These are phyloP conservation scores for Eucalyptus guilfoylei DNA, from an alignment of 345 rosid species.

Conservation along the genomic window DNA sequence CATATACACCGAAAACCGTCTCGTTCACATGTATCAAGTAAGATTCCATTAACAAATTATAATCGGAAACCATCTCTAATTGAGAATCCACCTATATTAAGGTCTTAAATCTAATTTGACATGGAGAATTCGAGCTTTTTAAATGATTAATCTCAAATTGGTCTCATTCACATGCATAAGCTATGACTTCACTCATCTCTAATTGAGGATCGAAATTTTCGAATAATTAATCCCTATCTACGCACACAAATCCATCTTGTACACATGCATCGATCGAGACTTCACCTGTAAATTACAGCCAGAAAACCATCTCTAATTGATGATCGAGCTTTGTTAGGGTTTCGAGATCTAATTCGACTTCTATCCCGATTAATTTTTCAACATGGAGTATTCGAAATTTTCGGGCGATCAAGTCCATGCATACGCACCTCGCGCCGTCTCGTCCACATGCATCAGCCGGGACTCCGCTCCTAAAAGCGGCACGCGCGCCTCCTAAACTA, in stretches of 20 bases:
- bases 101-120: accelerated
- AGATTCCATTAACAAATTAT: too few relatives aligned
- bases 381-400: neutral
- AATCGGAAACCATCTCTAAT: accelerated
- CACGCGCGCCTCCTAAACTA: neutral
- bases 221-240: neutral
- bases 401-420: neutral
- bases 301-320: too few relatives aligned
- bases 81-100: too few relatives aligned
- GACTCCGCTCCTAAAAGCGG: neutral
- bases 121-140: too few relatives aligned
- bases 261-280: neutral
- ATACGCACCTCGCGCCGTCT: accelerated
- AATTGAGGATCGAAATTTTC: too few relatives aligned
- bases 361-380: accelerated
- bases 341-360: neutral
- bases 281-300: neutral
- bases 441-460: neutral
- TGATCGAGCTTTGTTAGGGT: neutral
- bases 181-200: accelerated
- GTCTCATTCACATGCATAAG: accelerated
- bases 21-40: accelerated
- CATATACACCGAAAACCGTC: too few relatives aligned
- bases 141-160: too few relatives aligned
- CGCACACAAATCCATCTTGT: accelerated